Evolutionary conservation across 257 asterid genomes (phyloP).

Genomic region (Plantago ovata): DNA sequence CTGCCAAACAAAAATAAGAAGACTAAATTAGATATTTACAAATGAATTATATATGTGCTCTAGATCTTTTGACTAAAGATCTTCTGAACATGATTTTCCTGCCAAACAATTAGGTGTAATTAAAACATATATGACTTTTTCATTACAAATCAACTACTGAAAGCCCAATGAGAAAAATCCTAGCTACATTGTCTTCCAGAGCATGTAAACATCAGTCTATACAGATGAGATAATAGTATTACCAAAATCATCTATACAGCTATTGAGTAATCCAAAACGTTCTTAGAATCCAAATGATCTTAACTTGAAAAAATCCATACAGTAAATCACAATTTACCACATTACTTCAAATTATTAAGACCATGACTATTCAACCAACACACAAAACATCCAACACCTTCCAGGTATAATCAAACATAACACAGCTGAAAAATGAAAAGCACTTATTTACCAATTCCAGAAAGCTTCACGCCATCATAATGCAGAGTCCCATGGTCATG

Average conservation of each 20-base stretch:
- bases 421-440: neutral
- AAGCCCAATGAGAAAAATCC: too few relatives aligned
- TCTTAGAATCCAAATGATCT: neutral
- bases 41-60: neutral
- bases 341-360: neutral
- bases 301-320: neutral
- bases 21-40: slow-evolving; percentile 5
- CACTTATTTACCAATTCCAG: slow-evolving; percentile 59
- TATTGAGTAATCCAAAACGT: too few relatives aligned
- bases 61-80: neutral
- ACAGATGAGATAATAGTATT: too few relatives aligned
- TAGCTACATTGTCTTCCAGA: too few relatives aligned
- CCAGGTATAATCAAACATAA: neutral
- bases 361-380: neutral
- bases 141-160: too few relatives aligned
- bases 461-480: slow-evolving; percentile 37
- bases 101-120: too few relatives aligned
- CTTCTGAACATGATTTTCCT: too few relatives aligned
- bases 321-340: neutral
- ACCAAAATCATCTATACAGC: neutral
- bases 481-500: slow-evolving; percentile 25
- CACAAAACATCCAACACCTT: neutral
- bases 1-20: slow-evolving; percentile 36
- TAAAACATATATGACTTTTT: too few relatives aligned
- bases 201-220: too few relatives aligned